phyloP scores from a whole-genome alignment of 2,329 filamentous ascomycete species.

The Aspergillus melleus region DNA sequence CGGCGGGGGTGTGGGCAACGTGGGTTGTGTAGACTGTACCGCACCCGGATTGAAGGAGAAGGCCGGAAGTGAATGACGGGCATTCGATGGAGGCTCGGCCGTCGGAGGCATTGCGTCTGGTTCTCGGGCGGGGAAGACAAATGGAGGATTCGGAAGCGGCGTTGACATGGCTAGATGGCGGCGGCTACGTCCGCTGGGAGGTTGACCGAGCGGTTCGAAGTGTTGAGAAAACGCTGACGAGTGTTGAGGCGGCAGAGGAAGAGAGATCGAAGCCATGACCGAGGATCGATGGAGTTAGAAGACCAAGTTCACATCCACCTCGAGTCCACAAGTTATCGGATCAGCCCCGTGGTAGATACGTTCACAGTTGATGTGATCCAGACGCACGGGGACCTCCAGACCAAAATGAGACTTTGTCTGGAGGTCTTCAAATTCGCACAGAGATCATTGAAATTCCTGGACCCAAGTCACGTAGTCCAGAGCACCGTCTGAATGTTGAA shows the following conservation, averaged over 20 bases:
- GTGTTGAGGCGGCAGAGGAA: conserved; percentile 32
- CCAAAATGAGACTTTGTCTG: conserved; percentile 26
- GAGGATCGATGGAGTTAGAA: conserved; percentile 7
- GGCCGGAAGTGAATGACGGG: conserved; percentile 43
- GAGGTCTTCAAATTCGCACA: conserved; percentile 26
- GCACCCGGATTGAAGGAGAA: conserved; percentile 41
- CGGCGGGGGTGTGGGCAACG: conserved; percentile 55
- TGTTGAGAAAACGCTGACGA: conserved; percentile 28
- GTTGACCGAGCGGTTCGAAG: conserved; percentile 23
- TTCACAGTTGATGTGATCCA: conserved; percentile 19
- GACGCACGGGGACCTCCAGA: conserved; percentile 30
- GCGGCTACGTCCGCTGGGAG: conserved; percentile 23
- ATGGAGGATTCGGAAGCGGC: conserved; percentile 60
- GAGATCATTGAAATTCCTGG: conserved; percentile 21
- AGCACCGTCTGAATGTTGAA: conserved; percentile 1
- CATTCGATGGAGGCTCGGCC: conserved; percentile 50
- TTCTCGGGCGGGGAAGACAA: conserved; percentile 60
- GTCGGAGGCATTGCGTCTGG: conserved; percentile 30
- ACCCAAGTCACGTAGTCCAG: conserved; percentile 1
- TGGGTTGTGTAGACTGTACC: conserved; percentile 45
- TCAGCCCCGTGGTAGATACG: conserved; percentile 6
- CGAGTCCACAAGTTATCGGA: conserved; percentile 2
- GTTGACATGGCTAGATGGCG: conserved; percentile 30
- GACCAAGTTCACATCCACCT: conserved; percentile 4
- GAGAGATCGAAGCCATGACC: conserved; percentile 40